A percentile compares a stretch with the other conserved stretches of the same genome.
These are phyloP conservation scores for Diplotaxis tenuifolia DNA, from an alignment of 345 rosid genomes.

Conservation along the genomic window DNA sequence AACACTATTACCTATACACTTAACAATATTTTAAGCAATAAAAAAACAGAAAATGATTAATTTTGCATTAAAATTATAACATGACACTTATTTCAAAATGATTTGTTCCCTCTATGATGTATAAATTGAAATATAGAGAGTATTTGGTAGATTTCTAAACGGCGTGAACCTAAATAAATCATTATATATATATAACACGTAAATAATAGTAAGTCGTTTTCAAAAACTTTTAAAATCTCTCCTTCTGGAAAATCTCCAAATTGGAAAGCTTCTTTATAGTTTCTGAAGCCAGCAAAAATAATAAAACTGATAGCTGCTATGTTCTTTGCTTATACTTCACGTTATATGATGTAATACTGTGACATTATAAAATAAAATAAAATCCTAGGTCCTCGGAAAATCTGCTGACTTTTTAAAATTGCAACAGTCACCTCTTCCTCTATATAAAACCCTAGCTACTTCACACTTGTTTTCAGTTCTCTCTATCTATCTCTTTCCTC, in stretches of 20 bases:
- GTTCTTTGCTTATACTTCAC: slow-evolving; percentile 28
- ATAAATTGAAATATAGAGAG: no score
- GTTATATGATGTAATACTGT: neutral
- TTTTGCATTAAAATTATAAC: no score
- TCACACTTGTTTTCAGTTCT: slow-evolving; percentile 11
- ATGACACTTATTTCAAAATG: no score
- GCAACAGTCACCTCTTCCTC: slow-evolving; percentile 22
- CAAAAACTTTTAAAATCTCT: neutral
- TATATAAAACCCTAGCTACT: slow-evolving; percentile 33
- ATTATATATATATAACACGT: neutral
- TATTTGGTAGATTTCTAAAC: no score
- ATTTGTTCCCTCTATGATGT: no score
- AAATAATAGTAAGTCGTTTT: slow-evolving; percentile 23
- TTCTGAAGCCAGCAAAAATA: neutral
- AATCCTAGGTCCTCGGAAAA: slow-evolving; percentile 25
- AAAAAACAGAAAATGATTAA: no score
- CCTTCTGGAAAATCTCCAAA: neutral
- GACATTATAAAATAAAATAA: neutral
- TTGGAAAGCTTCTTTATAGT: neutral
- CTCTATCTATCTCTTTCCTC: slow-evolving; percentile 6
- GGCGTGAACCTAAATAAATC: neutral
- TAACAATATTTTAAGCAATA: no score
- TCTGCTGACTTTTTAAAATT: slow-evolving; percentile 20
- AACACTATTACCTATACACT: no score
- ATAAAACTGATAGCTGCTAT: neutral